Conservation (phyloP, 2,329 filamentous ascomycete species). For the Scedosporium apiospermum region DNA sequence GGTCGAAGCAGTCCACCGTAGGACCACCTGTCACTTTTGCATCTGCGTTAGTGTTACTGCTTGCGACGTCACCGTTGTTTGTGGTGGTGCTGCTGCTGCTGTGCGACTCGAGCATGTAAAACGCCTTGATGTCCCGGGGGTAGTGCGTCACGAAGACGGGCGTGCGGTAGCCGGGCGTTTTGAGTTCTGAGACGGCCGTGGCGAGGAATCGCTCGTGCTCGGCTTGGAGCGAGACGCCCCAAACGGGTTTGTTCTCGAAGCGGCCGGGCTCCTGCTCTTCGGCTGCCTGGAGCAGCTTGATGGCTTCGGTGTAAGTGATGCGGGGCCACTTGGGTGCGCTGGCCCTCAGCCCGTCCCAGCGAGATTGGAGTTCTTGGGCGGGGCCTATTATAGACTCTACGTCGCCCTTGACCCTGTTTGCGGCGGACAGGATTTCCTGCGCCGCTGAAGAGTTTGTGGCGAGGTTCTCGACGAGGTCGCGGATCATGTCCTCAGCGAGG, state of each 20-base stretch:
- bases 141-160: constrained; percentile 93
- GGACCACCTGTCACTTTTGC: constrained; percentile 13
- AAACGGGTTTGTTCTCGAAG: constrained; percentile 62
- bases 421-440: constrained; percentile 33
- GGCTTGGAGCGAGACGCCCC: constrained; percentile 69
- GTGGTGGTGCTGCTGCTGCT: constrained; percentile 13
- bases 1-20: constrained; percentile 84
- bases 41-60: background rate
- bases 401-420: constrained; percentile 11
- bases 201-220: constrained; percentile 92
- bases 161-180: constrained; percentile 34
- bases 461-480: constrained; percentile 33
- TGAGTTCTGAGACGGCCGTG: constrained; percentile 44
- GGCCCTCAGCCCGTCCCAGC: constrained; percentile 62
- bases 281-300: constrained; percentile 56
- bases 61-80: background rate
- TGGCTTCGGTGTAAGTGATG: constrained; percentile 73
- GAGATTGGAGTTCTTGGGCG: constrained; percentile 41
- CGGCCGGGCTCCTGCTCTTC: constrained; percentile 24
- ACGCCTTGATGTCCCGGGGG: constrained; percentile 80
- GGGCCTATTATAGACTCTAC: constrained; percentile 32
- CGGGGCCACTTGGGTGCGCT: constrained; percentile 55
- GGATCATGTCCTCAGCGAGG: constrained; percentile 71
- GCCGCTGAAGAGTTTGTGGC: constrained; percentile 29
- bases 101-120: constrained; percentile 50